A percentile compares a stretch with the other conserved stretches of the same genome.
These are phyloP conservation scores for Syzygium syzygioides DNA, from an alignment of 441 rosid genomes.

Conservation along the genomic window DNA sequence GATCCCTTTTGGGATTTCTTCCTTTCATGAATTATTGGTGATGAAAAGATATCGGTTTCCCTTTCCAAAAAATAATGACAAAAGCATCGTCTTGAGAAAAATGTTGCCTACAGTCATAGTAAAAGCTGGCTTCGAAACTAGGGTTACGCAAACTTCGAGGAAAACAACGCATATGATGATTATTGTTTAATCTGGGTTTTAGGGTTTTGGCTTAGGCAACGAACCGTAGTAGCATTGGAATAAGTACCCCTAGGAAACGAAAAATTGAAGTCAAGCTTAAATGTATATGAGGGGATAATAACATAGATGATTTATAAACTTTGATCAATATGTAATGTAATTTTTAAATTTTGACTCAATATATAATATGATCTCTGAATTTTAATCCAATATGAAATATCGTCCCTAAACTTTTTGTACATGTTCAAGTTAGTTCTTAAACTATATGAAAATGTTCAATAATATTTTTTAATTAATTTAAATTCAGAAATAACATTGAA, in stretches of 20 bases:
- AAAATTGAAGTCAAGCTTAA: background rate
- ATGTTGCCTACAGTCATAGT: background rate
- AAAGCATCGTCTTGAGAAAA: background rate
- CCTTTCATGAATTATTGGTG: background rate
- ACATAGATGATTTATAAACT: no score
- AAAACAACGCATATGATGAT: background rate
- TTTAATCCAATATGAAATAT: no score
- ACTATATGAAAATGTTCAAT: no score
- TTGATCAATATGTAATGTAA: no score
- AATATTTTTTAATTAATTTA: no score
- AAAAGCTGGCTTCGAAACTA: background rate
- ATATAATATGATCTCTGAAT: no score
- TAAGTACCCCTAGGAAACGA: background rate
- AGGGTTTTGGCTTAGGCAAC: background rate
- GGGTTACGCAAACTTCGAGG: background rate
- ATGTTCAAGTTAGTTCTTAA: no score
- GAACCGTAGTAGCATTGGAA: background rate
- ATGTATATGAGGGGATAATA: no score
- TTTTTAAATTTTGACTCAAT: no score
- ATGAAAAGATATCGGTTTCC: background rate
- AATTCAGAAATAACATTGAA: no score
- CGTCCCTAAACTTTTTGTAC: no score
- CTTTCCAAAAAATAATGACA: background rate
- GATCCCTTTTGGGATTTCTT: background rate
- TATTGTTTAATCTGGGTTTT: background rate